Conservation (phyloP, 148 eudicot genomes). For the Drosera capensis region DNA sequence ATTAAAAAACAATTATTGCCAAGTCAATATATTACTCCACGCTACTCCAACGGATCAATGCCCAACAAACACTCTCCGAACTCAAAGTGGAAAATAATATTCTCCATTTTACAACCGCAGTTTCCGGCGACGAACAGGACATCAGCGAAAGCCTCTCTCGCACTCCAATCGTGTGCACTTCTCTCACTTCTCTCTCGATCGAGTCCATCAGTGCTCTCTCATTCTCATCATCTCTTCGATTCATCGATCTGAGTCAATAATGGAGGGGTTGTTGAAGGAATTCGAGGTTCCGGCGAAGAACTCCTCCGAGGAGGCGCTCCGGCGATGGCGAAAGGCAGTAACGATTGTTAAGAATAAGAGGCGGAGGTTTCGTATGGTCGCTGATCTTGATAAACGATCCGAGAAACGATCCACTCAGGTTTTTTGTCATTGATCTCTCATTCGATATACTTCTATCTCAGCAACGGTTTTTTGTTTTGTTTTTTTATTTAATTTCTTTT, state of each 20-base stretch:
- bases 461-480: background rate
- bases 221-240: background rate
- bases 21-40: no score
- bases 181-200: no score
- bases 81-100: no score
- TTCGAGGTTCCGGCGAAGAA: slow-evolving; percentile 30
- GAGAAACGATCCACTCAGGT: slow-evolving; percentile 32
- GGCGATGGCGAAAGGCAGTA: slow-evolving; percentile 44
- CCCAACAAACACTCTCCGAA: no score
- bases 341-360: slow-evolving; percentile 30
- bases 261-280: slow-evolving; percentile 32
- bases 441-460: no score
- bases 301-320: slow-evolving; percentile 39
- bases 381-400: slow-evolving; percentile 34
- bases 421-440: background rate
- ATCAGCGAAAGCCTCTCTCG: no score
- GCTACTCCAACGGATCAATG: no score
- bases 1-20: no score
- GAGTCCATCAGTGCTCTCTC: no score
- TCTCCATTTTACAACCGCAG: no score
- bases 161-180: no score
- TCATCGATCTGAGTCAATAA: slow-evolving; percentile 1
- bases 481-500: background rate
- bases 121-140: no score
- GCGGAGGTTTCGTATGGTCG: slow-evolving; percentile 44